Conservation (phyloP, 352 stramenopile genomes). For the Phytopythium oedochilum region DNA sequence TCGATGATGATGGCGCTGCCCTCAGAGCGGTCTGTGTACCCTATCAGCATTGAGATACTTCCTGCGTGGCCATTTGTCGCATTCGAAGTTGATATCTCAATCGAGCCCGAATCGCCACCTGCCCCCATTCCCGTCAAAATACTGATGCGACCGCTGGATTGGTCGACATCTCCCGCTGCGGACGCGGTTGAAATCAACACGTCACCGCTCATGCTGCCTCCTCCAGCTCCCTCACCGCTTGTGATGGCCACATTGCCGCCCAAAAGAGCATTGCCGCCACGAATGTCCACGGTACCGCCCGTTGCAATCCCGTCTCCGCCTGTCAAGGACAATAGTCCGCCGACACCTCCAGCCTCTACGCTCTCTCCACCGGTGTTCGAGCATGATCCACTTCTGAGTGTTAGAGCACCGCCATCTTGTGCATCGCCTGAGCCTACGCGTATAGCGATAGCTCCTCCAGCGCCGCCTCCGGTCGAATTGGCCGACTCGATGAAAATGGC, state of each 20-base stretch:
- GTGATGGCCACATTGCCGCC: constrained; percentile 11
- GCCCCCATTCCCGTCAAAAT: background rate
- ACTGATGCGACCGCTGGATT: background rate
- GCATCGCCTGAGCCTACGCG: constrained; percentile 9
- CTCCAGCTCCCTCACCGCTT: constrained; percentile 5
- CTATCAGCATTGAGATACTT: constrained; percentile 14
- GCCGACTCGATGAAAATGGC: constrained; percentile 7
- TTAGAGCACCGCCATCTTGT: background rate
- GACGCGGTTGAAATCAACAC: background rate
- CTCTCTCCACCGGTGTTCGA: constrained; percentile 1
- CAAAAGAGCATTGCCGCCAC: background rate
- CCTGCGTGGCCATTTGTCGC: constrained; percentile 10
- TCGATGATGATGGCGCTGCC: background rate
- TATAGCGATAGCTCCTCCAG: constrained; percentile 9
- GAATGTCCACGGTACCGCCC: constrained; percentile 8
- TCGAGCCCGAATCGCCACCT: background rate
- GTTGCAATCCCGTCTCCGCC: background rate
- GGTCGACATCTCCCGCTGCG: background rate
- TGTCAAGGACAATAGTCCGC: background rate
- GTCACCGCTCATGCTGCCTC: constrained; percentile 9
- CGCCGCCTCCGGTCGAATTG: constrained; percentile 2
- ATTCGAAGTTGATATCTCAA: constrained; percentile 8
- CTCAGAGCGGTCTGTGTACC: constrained; percentile 2
- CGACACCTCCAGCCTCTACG: constrained; percentile 3
- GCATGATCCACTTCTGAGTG: background rate